Evolutionary conservation across 2,329 filamentous ascomycete species (phyloP).

Genomic region (Colletotrichum sp.): DNA sequence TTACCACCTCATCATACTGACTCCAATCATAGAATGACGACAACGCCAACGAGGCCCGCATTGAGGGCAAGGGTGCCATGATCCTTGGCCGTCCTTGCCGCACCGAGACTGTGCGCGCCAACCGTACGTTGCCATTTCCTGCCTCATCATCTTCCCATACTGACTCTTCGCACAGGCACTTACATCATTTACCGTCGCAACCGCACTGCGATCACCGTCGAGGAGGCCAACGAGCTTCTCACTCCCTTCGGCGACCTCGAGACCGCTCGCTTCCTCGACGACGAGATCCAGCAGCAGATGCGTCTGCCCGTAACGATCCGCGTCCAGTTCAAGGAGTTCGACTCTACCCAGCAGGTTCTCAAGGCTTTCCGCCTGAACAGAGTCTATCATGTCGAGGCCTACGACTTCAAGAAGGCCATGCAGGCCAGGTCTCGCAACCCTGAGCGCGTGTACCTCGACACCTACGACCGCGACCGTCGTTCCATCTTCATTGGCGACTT

Average conservation of each 20-base stretch:
- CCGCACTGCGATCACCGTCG: constrained; percentile 38
- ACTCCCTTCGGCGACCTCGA: constrained; percentile 49
- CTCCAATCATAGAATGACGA: constrained; percentile 43
- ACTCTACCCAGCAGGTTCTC: constrained; percentile 53
- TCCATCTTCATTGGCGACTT: constrained; percentile 55
- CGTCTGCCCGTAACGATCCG: constrained; percentile 41
- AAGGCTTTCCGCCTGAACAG: constrained; percentile 41
- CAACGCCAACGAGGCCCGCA: constrained; percentile 54
- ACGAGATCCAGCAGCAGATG: constrained; percentile 35
- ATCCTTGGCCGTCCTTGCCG: constrained; percentile 64
- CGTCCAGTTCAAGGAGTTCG: constrained; percentile 56
- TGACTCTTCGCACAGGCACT: constrained; percentile 42
- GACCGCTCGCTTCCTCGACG: constrained; percentile 28
- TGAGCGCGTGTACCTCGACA: constrained; percentile 29
- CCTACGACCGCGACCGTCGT: constrained; percentile 48
- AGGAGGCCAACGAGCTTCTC: constrained; percentile 51
- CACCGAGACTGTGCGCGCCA: constrained; percentile 63
- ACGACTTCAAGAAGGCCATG: constrained; percentile 29
- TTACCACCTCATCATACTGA: constrained; percentile 25
- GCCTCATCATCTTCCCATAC: not conserved
- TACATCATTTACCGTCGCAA: constrained; percentile 51
- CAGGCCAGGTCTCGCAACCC: constrained; percentile 12
- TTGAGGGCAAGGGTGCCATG: constrained; percentile 47
- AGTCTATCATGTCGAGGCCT: constrained; percentile 32
- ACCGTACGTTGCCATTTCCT: constrained; percentile 48